These are phyloP conservation scores for Knoxia roxburghii DNA, from an alignment of 257 asterid genomes.

Conservation along the genomic window DNA sequence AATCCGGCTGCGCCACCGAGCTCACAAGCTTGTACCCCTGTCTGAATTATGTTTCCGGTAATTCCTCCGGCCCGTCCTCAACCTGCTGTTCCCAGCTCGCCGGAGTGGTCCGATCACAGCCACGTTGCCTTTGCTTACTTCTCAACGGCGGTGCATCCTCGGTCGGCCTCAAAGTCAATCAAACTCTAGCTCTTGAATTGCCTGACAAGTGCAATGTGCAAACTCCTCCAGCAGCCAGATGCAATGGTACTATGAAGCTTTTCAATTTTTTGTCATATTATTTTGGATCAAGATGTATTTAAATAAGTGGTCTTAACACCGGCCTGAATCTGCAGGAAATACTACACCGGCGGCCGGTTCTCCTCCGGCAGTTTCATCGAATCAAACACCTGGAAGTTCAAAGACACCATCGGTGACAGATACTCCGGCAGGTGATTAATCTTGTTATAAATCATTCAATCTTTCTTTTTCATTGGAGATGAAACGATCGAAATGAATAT, in stretches of 20 bases:
- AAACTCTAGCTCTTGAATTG: conserved; percentile 45
- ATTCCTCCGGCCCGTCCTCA: conserved; percentile 36
- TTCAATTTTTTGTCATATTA: too few relatives aligned
- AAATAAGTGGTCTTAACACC: too few relatives aligned
- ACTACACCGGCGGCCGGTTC: conserved; percentile 27
- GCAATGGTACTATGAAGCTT: conserved; percentile 28
- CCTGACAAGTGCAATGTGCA: conserved; percentile 43
- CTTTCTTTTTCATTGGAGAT: background rate
- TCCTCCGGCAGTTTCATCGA: conserved; percentile 15
- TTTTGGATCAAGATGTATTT: background rate
- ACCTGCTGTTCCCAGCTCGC: conserved; percentile 48
- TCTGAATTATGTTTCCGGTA: conserved; percentile 43
- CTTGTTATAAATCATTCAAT: background rate
- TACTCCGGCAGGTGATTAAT: conserved; percentile 9
- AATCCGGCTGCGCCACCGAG: conserved; percentile 38
- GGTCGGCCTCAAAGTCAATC: conserved; percentile 34
- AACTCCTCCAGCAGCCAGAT: conserved; percentile 39
- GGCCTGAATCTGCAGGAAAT: conserved; percentile 9
- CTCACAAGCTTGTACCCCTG: conserved; percentile 43
- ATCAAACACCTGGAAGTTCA: conserved; percentile 20
- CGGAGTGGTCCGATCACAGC: conserved; percentile 35
- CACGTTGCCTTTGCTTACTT: conserved; percentile 39
- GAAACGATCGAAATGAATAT: background rate
- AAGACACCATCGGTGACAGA: conserved; percentile 22
- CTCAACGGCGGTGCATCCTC: conserved; percentile 30